These are phyloP conservation scores for Neurospora sp. DNA, from an alignment of 495 filamentous ascomycete genomes.

Conservation along the genomic window DNA sequence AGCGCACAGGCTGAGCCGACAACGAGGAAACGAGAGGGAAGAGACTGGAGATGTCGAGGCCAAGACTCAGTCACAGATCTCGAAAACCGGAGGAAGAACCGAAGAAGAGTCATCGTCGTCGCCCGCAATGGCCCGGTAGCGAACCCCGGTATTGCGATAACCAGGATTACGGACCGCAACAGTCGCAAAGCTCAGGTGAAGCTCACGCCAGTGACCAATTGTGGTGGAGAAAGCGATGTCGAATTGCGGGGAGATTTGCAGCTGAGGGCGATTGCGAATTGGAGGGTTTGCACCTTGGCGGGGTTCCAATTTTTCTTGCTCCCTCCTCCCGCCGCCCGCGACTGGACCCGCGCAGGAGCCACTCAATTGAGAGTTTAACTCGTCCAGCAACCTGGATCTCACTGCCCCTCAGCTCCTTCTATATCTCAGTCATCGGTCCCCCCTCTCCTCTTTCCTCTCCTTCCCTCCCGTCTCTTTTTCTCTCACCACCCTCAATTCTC, in stretches of 20 bases:
- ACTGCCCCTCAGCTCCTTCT: background rate
- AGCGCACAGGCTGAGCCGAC: background rate
- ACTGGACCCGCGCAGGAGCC: background rate
- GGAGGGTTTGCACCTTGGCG: background rate
- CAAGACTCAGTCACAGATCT: background rate
- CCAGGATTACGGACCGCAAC: background rate
- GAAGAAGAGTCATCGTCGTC: background rate
- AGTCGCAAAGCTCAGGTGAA: background rate
- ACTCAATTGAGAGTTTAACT: background rate
- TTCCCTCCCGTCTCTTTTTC: background rate
- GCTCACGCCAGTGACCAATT: background rate
- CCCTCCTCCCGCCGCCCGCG: constrained; percentile 3
- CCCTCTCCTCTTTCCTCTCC: constrained; percentile 5
- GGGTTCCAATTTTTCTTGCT: constrained; percentile 14
- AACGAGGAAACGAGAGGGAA: background rate
- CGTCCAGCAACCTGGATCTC: background rate
- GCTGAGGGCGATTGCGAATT: background rate
- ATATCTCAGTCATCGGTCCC: constrained; percentile 1
- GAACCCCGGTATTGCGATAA: background rate
- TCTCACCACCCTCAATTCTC: background rate
- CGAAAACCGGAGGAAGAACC: background rate
- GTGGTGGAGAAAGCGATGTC: background rate
- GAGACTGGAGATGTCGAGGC: background rate
- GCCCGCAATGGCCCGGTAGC: background rate
- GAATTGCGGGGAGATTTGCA: background rate